A percentile compares a stretch with the other conserved stretches of the same genome.
phyloP scores from a whole-genome alignment of 352 stramenopile species.

The Pseudoperonospora humuli region DNA sequence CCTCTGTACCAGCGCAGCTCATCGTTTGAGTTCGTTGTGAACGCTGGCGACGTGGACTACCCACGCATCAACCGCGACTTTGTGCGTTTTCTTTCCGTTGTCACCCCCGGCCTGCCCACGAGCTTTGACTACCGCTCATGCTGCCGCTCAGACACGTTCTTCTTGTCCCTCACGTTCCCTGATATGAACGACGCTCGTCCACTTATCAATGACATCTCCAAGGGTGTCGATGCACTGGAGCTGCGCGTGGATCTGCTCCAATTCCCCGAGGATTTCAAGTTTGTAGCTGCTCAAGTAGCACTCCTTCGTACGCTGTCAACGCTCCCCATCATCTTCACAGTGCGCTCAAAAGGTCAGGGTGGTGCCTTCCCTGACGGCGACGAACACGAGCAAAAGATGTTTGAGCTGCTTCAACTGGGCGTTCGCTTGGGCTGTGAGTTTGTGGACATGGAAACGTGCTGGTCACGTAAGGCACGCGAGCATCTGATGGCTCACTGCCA shows the following conservation, averaged over 20 bases:
- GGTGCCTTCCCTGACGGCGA: slow-evolving; percentile 89
- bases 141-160: slow-evolving; percentile 57
- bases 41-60: slow-evolving; percentile 46
- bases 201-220: slow-evolving; percentile 43
- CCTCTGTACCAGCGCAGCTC: slow-evolving; percentile 48
- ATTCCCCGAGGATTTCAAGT: slow-evolving; percentile 34
- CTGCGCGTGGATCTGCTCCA: slow-evolving; percentile 92
- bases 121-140: slow-evolving; percentile 48
- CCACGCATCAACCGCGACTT: slow-evolving; percentile 62
- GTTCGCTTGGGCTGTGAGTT: slow-evolving; percentile 92
- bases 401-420: slow-evolving; percentile 84
- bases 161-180: slow-evolving; percentile 70
- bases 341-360: slow-evolving; percentile 90
- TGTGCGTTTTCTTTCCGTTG: slow-evolving; percentile 51
- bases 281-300: slow-evolving; percentile 69
- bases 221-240: slow-evolving; percentile 93
- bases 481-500: slow-evolving; percentile 36
- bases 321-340: slow-evolving; percentile 95
- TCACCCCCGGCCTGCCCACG: slow-evolving; percentile 36
- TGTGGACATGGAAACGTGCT: slow-evolving; percentile 93
- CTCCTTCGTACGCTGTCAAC: slow-evolving; percentile 80
- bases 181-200: slow-evolving; percentile 41
- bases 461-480: slow-evolving; percentile 60
- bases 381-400: slow-evolving; percentile 79
- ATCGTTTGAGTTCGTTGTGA: slow-evolving; percentile 58